Conservation (phyloP, 805 yeast genomes). For the Yarrowia alimentaria region DNA sequence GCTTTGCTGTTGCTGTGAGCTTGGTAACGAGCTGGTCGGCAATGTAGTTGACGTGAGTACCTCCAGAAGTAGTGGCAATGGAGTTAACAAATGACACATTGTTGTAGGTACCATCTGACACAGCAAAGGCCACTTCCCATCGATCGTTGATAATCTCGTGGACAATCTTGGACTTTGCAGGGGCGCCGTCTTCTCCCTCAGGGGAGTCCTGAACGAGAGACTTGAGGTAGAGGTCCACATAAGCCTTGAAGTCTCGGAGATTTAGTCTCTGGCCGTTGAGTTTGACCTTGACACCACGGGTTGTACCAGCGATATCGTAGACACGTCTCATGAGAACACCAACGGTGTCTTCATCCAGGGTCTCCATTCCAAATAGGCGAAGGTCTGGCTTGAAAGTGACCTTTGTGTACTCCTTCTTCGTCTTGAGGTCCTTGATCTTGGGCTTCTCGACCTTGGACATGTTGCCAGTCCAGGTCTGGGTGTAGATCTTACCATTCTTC, state of each 20-base stretch:
- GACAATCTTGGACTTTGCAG: constrained; percentile 62
- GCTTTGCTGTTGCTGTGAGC: constrained; percentile 69
- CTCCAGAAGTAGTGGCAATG: constrained; percentile 96
- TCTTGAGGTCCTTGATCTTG: constrained; percentile 56
- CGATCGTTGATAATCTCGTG: constrained; percentile 79
- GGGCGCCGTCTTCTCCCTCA: constrained; percentile 38
- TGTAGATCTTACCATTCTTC: constrained; percentile 57
- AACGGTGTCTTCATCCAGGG: constrained; percentile 74
- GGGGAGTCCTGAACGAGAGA: constrained; percentile 49
- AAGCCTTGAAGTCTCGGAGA: constrained; percentile 74
- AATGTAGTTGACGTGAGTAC: constrained; percentile 86
- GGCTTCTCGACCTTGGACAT: constrained; percentile 81
- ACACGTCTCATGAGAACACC: constrained; percentile 91
- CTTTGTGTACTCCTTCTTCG: constrained; percentile 72
- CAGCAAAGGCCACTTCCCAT: constrained; percentile 96
- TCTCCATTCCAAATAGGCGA: constrained; percentile 77
- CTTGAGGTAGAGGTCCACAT: constrained; percentile 84
- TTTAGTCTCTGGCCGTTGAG: constrained; percentile 72
- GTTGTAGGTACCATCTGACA: constrained; percentile 83
- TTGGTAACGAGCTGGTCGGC: constrained; percentile 81
- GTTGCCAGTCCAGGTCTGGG: constrained; percentile 83
- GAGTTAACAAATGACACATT: constrained; percentile 97
- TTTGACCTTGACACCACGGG: constrained; percentile 72
- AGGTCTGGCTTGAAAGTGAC: constrained; percentile 88
- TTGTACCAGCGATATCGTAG: constrained; percentile 92